Conservation (phyloP, 2,329 filamentous ascomycete species). For the Sphaceloma murrayae region DNA sequence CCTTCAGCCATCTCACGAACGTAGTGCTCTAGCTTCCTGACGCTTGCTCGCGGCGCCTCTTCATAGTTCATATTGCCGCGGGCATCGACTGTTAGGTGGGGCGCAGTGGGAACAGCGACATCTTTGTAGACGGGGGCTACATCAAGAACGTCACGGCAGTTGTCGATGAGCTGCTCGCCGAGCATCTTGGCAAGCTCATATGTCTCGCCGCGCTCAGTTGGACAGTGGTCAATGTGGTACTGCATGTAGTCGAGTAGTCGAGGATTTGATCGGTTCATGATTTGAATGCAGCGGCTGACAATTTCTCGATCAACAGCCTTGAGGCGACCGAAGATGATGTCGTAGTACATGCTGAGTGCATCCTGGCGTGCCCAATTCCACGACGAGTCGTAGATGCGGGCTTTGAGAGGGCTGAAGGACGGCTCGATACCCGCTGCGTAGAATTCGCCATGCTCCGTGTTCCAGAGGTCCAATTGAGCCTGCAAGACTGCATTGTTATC, state of each 20-base stretch:
- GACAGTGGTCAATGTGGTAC: constrained; percentile 98
- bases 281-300: constrained; percentile 94
- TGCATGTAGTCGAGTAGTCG: constrained; percentile 98
- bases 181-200: constrained; percentile 97
- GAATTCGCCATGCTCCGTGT: constrained; percentile 88
- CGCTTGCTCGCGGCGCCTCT: constrained; percentile 76
- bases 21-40: constrained; percentile 95
- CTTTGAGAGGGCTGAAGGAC: constrained; percentile 86
- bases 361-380: constrained; percentile 99
- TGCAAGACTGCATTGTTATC: constrained; percentile 82
- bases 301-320: constrained; percentile 93
- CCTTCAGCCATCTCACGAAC: constrained; percentile 98
- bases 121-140: constrained; percentile 90
- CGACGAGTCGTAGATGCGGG: constrained; percentile 90
- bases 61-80: constrained; percentile 88
- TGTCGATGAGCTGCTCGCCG: constrained; percentile 86
- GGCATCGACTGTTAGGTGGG: constrained; percentile 82
- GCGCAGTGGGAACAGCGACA: constrained; percentile 82
- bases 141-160: constrained; percentile 86
- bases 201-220: constrained; percentile 90
- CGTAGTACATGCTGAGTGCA: constrained; percentile 96
- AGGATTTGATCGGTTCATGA: constrained; percentile 98
- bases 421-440: constrained; percentile 93
- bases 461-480: constrained; percentile 89
- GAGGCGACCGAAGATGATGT: constrained; percentile 94